These are phyloP conservation scores for Abelmoschus esculentus DNA, from an alignment of 345 rosid genomes.

Conservation along the genomic window DNA sequence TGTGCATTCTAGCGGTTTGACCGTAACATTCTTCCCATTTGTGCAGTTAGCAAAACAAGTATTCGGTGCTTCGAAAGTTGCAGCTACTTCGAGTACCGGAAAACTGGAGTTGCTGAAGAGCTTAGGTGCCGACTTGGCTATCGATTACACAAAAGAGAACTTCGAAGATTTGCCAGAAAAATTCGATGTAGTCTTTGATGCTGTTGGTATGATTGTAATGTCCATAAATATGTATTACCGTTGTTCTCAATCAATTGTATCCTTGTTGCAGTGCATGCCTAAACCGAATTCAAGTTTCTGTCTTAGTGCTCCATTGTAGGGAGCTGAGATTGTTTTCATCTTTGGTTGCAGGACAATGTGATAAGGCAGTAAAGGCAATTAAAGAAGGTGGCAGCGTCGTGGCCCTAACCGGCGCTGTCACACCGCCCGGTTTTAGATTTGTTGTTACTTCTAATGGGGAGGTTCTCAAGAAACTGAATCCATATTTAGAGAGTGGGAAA, in stretches of 20 bases:
- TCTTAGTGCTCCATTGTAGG: too few relatives aligned
- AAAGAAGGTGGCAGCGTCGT: constrained; percentile 92
- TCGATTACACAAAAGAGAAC: constrained; percentile 84
- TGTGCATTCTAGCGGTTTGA: background rate
- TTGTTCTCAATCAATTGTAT: too few relatives aligned
- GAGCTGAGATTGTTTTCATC: too few relatives aligned
- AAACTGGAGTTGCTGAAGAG: constrained; percentile 67
- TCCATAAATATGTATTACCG: background rate
- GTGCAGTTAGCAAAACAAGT: constrained; percentile 84
- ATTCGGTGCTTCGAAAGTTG: constrained; percentile 77
- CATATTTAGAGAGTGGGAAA: constrained; percentile 73
- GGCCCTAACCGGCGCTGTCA: constrained; percentile 87
- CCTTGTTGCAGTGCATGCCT: too few relatives aligned
- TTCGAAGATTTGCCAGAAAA: constrained; percentile 77
- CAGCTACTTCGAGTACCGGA: constrained; percentile 76
- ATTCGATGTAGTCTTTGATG: constrained; percentile 79
- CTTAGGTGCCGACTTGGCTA: constrained; percentile 78
- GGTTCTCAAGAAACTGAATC: constrained; percentile 74
- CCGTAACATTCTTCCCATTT: background rate
- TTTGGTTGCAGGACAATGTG: constrained; percentile 63
- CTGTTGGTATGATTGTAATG: constrained; percentile 49
- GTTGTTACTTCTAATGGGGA: constrained; percentile 84
- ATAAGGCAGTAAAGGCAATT: constrained; percentile 72
- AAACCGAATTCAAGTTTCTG: too few relatives aligned
- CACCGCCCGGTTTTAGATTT: constrained; percentile 86